Evolutionary conservation across 257 asterid genomes (phyloP).

Genomic region (Lithospermum erythrorhizon): DNA sequence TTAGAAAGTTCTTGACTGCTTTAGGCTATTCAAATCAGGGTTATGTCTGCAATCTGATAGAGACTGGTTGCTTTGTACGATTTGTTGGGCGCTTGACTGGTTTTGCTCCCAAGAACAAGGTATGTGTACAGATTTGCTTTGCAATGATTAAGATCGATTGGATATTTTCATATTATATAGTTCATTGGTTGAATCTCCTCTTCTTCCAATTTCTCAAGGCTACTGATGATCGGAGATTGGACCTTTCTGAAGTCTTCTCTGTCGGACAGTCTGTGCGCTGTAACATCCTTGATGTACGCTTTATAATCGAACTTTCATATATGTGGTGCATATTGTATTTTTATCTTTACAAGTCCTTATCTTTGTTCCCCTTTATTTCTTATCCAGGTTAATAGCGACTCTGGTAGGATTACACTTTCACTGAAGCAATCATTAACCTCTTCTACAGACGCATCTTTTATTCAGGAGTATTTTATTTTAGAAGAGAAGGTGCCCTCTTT

Average conservation of each 20-base stretch:
- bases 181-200: background rate
- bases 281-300: conserved; percentile 63
- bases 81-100: conserved; percentile 92
- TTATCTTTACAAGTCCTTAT: conserved; percentile 7
- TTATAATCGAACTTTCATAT: background rate
- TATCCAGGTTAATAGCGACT: conserved; percentile 58
- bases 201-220: conserved; percentile 35
- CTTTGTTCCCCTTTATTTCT: conserved; percentile 6
- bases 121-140: conserved; percentile 9
- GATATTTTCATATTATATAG: background rate
- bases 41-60: conserved; percentile 81
- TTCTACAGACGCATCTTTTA: conserved; percentile 76
- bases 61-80: conserved; percentile 89
- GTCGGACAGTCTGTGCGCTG: conserved; percentile 93
- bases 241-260: conserved; percentile 62
- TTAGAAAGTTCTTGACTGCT: background rate
- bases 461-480: conserved; percentile 70
- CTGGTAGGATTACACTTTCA: conserved; percentile 72
- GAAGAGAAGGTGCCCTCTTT: conserved; percentile 67
- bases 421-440: conserved; percentile 78
- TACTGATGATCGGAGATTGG: conserved; percentile 54
- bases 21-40: conserved; percentile 53
- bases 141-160: background rate
- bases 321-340: background rate
- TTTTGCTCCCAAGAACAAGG: conserved; percentile 93